Evolutionary conservation across 2,329 filamentous ascomycete species (phyloP).

Genomic region (Alternaria brassicicola): DNA sequence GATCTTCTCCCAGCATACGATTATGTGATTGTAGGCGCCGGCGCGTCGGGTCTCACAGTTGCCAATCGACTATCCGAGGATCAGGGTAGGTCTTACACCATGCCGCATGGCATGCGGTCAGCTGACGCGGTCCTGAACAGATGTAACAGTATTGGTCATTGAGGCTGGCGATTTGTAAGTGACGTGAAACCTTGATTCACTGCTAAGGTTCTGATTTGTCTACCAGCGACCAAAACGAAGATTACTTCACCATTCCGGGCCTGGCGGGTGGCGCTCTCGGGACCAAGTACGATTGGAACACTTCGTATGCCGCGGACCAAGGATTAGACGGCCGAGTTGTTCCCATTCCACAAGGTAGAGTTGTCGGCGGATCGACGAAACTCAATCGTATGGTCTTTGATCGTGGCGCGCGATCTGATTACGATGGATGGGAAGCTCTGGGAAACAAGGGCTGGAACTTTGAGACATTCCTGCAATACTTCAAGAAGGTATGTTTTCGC

Average conservation of each 20-base stretch:
- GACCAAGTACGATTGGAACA: slow-evolving; percentile 37
- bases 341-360: slow-evolving; percentile 24
- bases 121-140: slow-evolving; percentile 9
- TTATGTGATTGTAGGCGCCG: slow-evolving; percentile 37
- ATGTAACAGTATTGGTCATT: slow-evolving; percentile 29
- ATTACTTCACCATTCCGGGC: slow-evolving; percentile 31
- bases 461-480: slow-evolving; percentile 32
- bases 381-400: slow-evolving; percentile 51
- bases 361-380: slow-evolving; percentile 35
- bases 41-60: slow-evolving; percentile 35
- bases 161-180: slow-evolving; percentile 33
- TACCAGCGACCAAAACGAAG: slow-evolving; percentile 28
- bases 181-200: neutral
- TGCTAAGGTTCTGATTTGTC: slow-evolving; percentile 4
- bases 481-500: slow-evolving; percentile 25
- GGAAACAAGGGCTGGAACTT: slow-evolving; percentile 39
- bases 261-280: slow-evolving; percentile 32
- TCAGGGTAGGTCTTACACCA: slow-evolving; percentile 10
- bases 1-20: slow-evolving; percentile 28
- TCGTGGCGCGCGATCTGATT: slow-evolving; percentile 37
- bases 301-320: slow-evolving; percentile 20
- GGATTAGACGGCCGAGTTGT: slow-evolving; percentile 19
- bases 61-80: slow-evolving; percentile 38
- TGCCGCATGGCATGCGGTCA: neutral
- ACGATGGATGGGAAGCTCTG: slow-evolving; percentile 37